A percentile compares a stretch with the other conserved stretches of the same genome.
phyloP scores from a whole-genome alignment of 139 green algal species.

The Tetraselmis chui region DNA sequence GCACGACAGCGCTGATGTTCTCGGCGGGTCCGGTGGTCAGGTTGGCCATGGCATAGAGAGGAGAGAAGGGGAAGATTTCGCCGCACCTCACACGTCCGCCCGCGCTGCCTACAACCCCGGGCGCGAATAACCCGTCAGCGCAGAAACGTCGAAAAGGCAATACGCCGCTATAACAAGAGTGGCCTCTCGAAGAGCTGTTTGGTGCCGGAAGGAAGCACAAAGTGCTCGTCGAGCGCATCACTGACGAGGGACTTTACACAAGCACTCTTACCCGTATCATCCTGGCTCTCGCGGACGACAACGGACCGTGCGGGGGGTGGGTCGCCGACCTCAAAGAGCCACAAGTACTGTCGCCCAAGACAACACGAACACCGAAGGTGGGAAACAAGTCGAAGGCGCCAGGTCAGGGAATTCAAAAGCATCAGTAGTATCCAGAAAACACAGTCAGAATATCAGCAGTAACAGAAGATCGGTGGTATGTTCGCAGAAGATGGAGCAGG shows the following conservation, averaged over 20 bases:
- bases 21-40: not conserved
- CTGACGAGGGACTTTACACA: not conserved
- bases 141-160: too few species aligned
- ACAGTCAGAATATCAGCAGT: not conserved
- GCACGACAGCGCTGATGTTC: not conserved
- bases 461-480: too few species aligned
- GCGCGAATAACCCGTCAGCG: too few species aligned
- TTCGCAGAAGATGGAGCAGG: not conserved
- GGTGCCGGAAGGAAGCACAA: not conserved
- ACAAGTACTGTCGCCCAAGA: not conserved
- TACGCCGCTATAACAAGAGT: not conserved
- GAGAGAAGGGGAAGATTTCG: not conserved
- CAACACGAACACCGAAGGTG: too few species aligned
- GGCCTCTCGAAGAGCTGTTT: not conserved
- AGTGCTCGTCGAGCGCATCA: not conserved
- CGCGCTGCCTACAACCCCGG: not conserved
- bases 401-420: too few species aligned
- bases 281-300: not conserved
- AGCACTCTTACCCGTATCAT: not conserved
- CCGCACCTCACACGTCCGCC: not conserved
- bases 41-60: not conserved
- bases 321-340: not conserved
- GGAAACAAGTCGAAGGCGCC: not conserved
- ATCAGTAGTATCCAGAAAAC: not conserved
- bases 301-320: not conserved